Base-by-base conservation (phyloP, 345 rosid species). In the Salix caprea region DNA sequence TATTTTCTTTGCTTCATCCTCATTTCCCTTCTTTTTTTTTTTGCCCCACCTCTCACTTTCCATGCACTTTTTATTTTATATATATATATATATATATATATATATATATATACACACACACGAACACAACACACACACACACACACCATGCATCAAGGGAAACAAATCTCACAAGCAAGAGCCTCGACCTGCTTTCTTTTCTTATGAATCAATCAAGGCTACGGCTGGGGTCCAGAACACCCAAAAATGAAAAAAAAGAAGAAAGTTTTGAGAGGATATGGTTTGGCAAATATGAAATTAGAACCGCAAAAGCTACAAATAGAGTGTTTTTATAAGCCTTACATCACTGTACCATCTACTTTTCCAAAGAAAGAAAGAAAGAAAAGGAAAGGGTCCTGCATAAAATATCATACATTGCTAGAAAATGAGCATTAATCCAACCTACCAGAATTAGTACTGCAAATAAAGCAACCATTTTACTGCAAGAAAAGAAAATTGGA, bases 141-240 rank as follows among this genome's bases (percentile, higher is more conserved):
- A 5, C 7, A 36, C 37, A 36, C 37, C 37, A 36, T 1, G 37
- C 37, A 36, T 32, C 67, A 34, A 70, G 67, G 66, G 71, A 28
- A 46, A 36, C 37, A 16, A 44, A 18, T 4, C 6, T 9, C 28
- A 46, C 71, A 78, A 76, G 69, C 62, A 79, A 71, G 54, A 50
- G 21, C 28, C 68, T 7, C 28, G 74, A 23, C 64, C 75, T 44
- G 54, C 66, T 79, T 85, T 74, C 80, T 80, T 80, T 54, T 68
- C 85, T 79, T 70, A 69, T 21, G 69, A 68, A 54, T 70, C 70
- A 82, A 81, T 72, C 72, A 81, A 81, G 87, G 37, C 67, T 32
- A 7, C 39, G 34, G 12, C 44, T 40, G 44, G 44, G 44, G 44
- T 40, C 44, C 44, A 9, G 44, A 40, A 0, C 28, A 26, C 21